Evolutionary conservation across 768 basidiomycete genomes (phyloP).

Genomic region (Candolleomyces efflorescens): DNA sequence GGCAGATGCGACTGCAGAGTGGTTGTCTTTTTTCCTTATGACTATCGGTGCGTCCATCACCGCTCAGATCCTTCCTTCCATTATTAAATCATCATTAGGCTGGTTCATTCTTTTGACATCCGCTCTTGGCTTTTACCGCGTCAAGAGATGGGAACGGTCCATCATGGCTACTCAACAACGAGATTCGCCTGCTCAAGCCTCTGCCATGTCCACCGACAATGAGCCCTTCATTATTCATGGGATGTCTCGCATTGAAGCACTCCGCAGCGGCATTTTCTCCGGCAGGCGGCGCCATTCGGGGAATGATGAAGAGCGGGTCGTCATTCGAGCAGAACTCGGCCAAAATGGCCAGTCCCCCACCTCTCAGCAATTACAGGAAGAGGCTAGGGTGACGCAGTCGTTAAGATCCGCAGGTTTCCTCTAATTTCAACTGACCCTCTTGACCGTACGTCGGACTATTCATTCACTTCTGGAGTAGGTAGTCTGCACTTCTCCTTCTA

Average conservation of each 20-base stretch:
- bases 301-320: conserved; percentile 23
- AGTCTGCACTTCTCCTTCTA: too few relatives aligned
- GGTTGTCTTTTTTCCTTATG: conserved; percentile 95
- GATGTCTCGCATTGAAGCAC: conserved; percentile 34
- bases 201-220: conserved; percentile 21
- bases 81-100: conserved; percentile 13
- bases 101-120: conserved; percentile 69
- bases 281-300: conserved; percentile 26
- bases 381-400: conserved; percentile 51
- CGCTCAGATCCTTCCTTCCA: background rate
- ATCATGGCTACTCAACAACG: conserved; percentile 56
- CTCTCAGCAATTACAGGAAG: conserved; percentile 36
- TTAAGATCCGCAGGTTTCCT: conserved; percentile 64
- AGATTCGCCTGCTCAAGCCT: conserved; percentile 11
- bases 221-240: conserved; percentile 35
- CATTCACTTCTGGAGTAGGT: background rate
- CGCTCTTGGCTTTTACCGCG: conserved; percentile 85
- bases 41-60: conserved; percentile 54
- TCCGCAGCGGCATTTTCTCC: conserved; percentile 36
- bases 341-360: conserved; percentile 31
- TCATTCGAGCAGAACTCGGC: conserved; percentile 28
- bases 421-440: conserved; percentile 19
- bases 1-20: conserved; percentile 79
- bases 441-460: background rate
- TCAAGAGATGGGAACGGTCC: conserved; percentile 83